These are phyloP conservation scores for Gomphus sp. DNA, from an alignment of 1,284 basidiomycete species.

Conservation along the genomic window DNA sequence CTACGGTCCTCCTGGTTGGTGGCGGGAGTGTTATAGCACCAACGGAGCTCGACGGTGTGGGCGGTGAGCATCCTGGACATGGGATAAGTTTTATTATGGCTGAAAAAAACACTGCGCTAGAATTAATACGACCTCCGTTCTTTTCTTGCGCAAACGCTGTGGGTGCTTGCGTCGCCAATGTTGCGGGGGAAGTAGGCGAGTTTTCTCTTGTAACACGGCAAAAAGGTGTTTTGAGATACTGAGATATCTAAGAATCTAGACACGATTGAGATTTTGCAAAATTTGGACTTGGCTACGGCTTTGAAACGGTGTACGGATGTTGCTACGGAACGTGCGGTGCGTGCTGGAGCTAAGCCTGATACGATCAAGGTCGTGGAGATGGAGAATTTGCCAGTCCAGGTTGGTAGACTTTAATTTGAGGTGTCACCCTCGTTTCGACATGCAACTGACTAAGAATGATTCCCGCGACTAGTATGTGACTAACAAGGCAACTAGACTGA, in stretches of 20 bases:
- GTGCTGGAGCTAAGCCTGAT: slow-evolving; percentile 33
- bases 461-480: slow-evolving; percentile 33
- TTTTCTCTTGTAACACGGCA: background rate
- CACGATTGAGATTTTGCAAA: slow-evolving; percentile 18
- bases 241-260: background rate
- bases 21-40: slow-evolving; percentile 42
- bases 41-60: slow-evolving; percentile 33
- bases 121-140: slow-evolving; percentile 39
- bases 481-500: slow-evolving; percentile 39
- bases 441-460: background rate
- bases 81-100: background rate
- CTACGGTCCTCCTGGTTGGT: slow-evolving; percentile 41
- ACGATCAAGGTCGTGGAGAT: slow-evolving; percentile 38
- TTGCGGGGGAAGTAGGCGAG: slow-evolving; percentile 18
- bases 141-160: slow-evolving; percentile 50
- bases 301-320: slow-evolving; percentile 25
- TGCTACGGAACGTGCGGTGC: slow-evolving; percentile 35
- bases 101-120: slow-evolving; percentile 1
- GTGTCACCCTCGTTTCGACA: background rate
- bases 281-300: slow-evolving; percentile 16
- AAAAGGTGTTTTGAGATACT: background rate
- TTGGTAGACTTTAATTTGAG: background rate
- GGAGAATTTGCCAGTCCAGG: slow-evolving; percentile 19
- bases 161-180: slow-evolving; percentile 28
- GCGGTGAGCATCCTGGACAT: background rate